These are phyloP conservation scores for Penicillium manginii DNA, from an alignment of 495 filamentous ascomycete species.

Conservation along the genomic window DNA sequence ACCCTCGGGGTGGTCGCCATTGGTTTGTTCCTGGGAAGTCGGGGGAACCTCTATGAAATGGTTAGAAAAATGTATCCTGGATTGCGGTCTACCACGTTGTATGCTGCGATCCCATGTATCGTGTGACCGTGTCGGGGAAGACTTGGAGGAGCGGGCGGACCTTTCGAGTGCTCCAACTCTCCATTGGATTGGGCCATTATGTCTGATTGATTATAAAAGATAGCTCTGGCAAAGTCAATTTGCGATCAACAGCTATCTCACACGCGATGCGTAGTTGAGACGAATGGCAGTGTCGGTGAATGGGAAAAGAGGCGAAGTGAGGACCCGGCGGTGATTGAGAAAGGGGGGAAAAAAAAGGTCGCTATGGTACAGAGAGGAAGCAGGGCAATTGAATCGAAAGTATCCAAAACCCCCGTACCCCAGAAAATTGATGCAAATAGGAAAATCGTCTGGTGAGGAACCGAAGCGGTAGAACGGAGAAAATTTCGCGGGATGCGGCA, in stretches of 20 bases:
- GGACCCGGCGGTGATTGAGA: slow-evolving; percentile 24
- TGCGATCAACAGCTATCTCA: slow-evolving; percentile 22
- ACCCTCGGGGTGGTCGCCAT: slow-evolving; percentile 39
- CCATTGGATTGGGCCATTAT: slow-evolving; percentile 50
- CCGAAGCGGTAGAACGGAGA: slow-evolving; percentile 37
- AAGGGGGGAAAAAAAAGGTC: slow-evolving; percentile 26
- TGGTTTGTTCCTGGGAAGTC: slow-evolving; percentile 40
- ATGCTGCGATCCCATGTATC: slow-evolving; percentile 14
- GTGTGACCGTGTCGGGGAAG: slow-evolving; percentile 13
- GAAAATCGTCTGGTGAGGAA: slow-evolving; percentile 28
- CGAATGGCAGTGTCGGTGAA: slow-evolving; percentile 12
- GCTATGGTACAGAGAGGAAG: slow-evolving; percentile 44
- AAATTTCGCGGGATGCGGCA: slow-evolving; percentile 50
- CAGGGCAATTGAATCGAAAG: slow-evolving; percentile 47
- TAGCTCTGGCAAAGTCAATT: slow-evolving; percentile 23
- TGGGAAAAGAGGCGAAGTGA: slow-evolving; percentile 17
- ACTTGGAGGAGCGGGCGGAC: slow-evolving; percentile 29
- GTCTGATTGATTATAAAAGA: slow-evolving; percentile 23
- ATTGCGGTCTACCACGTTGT: not conserved
- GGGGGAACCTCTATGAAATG: slow-evolving; percentile 36
- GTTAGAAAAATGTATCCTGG: slow-evolving; percentile 24
- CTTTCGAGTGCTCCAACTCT: slow-evolving; percentile 48
- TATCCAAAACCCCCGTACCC: slow-evolving; percentile 42
- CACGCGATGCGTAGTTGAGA: slow-evolving; percentile 23
- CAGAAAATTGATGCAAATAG: slow-evolving; percentile 33